These are phyloP conservation scores for Magnaporthiopsis poae DNA, from an alignment of 2,329 filamentous ascomycete genomes.

Conservation along the genomic window DNA sequence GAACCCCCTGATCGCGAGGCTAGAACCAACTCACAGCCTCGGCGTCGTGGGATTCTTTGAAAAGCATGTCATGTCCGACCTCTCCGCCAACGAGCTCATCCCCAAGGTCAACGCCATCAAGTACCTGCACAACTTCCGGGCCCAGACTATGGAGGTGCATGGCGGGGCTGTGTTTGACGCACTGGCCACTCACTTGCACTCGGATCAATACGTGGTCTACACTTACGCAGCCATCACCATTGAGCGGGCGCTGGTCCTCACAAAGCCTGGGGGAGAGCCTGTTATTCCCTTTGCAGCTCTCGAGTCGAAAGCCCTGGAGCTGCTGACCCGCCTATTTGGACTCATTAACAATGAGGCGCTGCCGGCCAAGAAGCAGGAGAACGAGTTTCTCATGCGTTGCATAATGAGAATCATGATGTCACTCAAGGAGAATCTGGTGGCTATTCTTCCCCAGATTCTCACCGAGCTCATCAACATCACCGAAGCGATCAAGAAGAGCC, in stretches of 20 bases:
- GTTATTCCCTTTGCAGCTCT: conserved; percentile 75
- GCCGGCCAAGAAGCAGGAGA: conserved; percentile 91
- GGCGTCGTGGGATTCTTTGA: conserved; percentile 93
- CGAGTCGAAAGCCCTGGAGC: conserved; percentile 70
- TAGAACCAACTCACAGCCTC: neutral
- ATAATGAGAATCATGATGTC: conserved; percentile 96
- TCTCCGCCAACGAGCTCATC: conserved; percentile 71
- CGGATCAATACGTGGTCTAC: conserved; percentile 89
- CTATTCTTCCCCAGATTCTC: conserved; percentile 68
- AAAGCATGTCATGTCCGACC: conserved; percentile 79
- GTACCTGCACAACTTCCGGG: conserved; percentile 93
- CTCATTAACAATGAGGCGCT: conserved; percentile 77
- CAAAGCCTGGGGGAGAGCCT: conserved; percentile 62
- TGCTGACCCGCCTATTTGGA: conserved; percentile 81
- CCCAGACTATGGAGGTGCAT: conserved; percentile 88
- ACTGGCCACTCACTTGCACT: conserved; percentile 81
- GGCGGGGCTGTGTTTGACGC: conserved; percentile 70
- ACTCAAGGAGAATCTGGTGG: conserved; percentile 69
- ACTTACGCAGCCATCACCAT: conserved; percentile 94
- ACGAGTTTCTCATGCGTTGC: conserved; percentile 96
- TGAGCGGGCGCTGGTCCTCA: conserved; percentile 81
- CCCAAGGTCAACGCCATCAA: conserved; percentile 97
- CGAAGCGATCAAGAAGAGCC: conserved; percentile 83
- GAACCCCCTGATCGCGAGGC: conserved; percentile 58
- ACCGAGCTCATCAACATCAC: conserved; percentile 81